These are phyloP conservation scores for Letharia lupina DNA, from an alignment of 495 filamentous ascomycete species.

Conservation along the genomic window DNA sequence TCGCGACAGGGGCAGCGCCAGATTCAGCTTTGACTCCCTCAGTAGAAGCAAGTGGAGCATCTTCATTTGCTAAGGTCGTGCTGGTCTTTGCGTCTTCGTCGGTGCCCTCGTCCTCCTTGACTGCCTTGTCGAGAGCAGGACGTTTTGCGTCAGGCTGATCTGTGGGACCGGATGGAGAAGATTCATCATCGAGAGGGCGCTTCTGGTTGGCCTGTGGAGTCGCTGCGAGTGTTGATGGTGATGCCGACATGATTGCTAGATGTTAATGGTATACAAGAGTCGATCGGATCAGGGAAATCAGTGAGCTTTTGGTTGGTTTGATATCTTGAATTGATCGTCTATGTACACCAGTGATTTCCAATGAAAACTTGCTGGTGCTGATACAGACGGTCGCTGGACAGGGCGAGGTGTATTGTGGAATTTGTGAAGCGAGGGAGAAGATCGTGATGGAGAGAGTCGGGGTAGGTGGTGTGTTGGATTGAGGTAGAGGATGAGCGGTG, in stretches of 20 bases:
- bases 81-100: constrained; percentile 34
- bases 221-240: constrained; percentile 44
- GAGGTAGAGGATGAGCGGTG: constrained; percentile 18
- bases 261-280: constrained; percentile 15
- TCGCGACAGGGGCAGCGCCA: constrained; percentile 40
- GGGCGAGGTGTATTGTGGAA: constrained; percentile 20
- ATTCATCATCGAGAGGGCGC: constrained; percentile 92
- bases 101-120: constrained; percentile 47
- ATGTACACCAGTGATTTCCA: constrained; percentile 86
- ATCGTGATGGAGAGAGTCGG: constrained; percentile 28
- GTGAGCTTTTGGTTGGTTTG: constrained; percentile 35
- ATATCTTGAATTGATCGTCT: constrained; percentile 55
- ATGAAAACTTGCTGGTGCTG: constrained; percentile 84
- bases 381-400: constrained; percentile 21
- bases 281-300: constrained; percentile 18
- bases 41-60: constrained; percentile 19
- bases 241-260: constrained; percentile 49
- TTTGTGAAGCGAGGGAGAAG: constrained; percentile 26
- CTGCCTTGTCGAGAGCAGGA: constrained; percentile 86
- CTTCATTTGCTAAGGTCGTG: constrained; percentile 35
- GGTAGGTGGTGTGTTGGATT: constrained; percentile 21
- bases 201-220: constrained; percentile 58
- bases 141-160: constrained; percentile 97
- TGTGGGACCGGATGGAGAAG: constrained; percentile 79
- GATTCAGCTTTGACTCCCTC: constrained; percentile 43